Conservation (phyloP, 139 green algal species). For the Raphidocelis subcapitata region DNA sequence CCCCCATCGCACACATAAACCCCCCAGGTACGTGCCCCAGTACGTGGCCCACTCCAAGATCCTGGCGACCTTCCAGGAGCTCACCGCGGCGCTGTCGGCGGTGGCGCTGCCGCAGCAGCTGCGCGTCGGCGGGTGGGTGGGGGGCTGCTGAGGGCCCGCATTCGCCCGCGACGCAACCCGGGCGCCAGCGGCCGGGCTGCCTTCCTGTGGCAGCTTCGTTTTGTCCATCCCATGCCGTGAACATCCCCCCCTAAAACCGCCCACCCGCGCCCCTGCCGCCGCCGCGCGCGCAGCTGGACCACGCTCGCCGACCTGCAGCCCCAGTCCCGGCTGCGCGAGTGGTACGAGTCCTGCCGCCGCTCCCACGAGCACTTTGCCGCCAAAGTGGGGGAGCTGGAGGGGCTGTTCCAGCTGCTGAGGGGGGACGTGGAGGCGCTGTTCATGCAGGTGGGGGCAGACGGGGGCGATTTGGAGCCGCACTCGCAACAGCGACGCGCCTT, state of each 20-base stretch:
- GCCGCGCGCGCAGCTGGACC: slow-evolving; percentile 15
- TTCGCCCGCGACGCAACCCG: no score
- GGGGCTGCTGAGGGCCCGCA: no score
- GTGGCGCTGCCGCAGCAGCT: slow-evolving; percentile 59
- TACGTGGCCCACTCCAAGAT: slow-evolving; percentile 50
- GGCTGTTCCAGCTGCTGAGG: slow-evolving; percentile 63
- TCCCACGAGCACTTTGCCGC: slow-evolving; percentile 61
- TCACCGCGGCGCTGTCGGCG: slow-evolving; percentile 64
- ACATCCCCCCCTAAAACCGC: no score
- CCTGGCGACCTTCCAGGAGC: slow-evolving; percentile 68
- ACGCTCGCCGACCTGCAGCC: slow-evolving; percentile 22
- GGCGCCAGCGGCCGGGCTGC: no score
- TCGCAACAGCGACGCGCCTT: no score
- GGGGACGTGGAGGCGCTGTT: slow-evolving; percentile 84
- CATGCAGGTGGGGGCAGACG: slow-evolving; percentile 43
- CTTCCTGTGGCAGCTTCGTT: no score
- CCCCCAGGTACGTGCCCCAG: slow-evolving; percentile 57
- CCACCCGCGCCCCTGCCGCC: no score
- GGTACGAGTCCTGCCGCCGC: slow-evolving; percentile 54
- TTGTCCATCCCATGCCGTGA: no score
- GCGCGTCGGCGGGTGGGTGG: no score
- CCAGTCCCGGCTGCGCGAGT: slow-evolving; percentile 54
- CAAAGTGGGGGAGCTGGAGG: slow-evolving; percentile 69
- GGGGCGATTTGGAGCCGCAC: no score
- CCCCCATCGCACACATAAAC: no score